Evolutionary conservation across 2,329 filamentous ascomycete species (phyloP), one percentile per base, ranked within the genome.

Genomic region (Alternaria sp.): DNA sequence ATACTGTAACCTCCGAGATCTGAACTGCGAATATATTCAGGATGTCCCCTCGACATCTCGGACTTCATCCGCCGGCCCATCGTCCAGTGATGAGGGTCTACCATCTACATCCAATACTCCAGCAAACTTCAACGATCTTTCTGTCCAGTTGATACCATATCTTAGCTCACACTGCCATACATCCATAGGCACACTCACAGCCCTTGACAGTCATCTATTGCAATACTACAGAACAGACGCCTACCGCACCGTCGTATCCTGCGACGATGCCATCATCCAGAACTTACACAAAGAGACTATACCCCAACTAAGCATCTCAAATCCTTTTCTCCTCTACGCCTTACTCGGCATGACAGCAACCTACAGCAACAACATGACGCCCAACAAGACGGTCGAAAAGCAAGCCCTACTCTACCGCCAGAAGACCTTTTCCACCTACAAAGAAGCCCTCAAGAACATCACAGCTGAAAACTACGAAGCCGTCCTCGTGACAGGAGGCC

Each of bases 391-490:
- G 7, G 32, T 62, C 2, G 57, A 69, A 19, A 62, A 69, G 1
- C 55, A 67, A 11, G 66, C 70, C 5, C 44, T 74, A 2, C 12
- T 70, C 1, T 78, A 78, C 57, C 70, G 75, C 1, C 72, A 76
- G 45, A 75, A 71, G 46, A 71, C 74, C 1, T 70, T 77, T 19
- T 21, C 65, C 8, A 57, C 63, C 15, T 78, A 77, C 61, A 74
- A 64, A 58, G 67, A 70, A 50, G 68, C 70, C 9, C 63, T 79
- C 4, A 49, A 71, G 30, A 70, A 71, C 44, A 77, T 79, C 60
- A 77, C 75, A 1, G 56, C 64, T 4, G 71, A 76, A 0, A 78
- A 76, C 55, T 79, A 79, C 62, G 74, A 79, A 59, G 60, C 71
- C 4, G 62, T 79, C 1, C 68, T 79, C 13, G 49, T 74, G 3